Percentiles rank a stretch among this genome's conserved stretches.
These are phyloP conservation scores for Dacryopinax spathularia DNA, from an alignment of 768 basidiomycete genomes.

Conservation along the genomic window DNA sequence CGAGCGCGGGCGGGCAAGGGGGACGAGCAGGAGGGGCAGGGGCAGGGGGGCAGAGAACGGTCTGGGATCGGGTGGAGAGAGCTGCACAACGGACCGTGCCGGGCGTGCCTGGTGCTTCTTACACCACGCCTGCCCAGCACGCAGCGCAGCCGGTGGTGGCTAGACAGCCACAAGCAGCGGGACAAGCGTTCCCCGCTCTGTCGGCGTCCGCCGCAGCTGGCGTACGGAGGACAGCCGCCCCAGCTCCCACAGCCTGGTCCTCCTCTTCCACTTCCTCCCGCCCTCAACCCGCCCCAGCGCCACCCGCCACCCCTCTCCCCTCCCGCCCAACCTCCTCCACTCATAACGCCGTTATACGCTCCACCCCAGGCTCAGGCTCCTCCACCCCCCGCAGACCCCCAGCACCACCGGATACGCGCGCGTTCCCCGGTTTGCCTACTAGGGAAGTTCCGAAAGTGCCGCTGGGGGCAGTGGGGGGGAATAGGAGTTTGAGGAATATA, in stretches of 20 bases:
- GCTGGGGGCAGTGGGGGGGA: slow-evolving; percentile 35
- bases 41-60: slow-evolving; percentile 38
- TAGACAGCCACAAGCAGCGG: too few species aligned
- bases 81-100: slow-evolving; percentile 36
- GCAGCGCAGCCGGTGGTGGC: neutral
- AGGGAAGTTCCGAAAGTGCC: slow-evolving; percentile 21
- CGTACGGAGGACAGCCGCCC: neutral
- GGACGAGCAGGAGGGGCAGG: too few species aligned
- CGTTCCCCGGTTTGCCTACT: slow-evolving; percentile 58
- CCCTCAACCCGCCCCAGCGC: slow-evolving; percentile 13
- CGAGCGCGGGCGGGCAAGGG: slow-evolving; percentile 41
- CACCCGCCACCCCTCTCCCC: slow-evolving; percentile 27
- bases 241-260: neutral
- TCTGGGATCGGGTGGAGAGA: slow-evolving; percentile 78
- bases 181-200: slow-evolving; percentile 16
- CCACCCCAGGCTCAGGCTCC: slow-evolving; percentile 37
- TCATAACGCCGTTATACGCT: slow-evolving; percentile 28
- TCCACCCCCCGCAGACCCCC: slow-evolving; percentile 11
- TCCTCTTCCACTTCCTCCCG: slow-evolving; percentile 15
- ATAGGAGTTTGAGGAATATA: slow-evolving; percentile 53
- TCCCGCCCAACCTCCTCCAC: slow-evolving; percentile 25
- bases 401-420: slow-evolving; percentile 9
- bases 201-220: slow-evolving; percentile 21
- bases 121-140: neutral
- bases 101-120: neutral